A percentile compares a stretch with the other conserved stretches of the same genome.
Evolutionary conservation across 2,329 filamentous ascomycete species (phyloP).

Genomic region (Tolypocladium tundrense): DNA sequence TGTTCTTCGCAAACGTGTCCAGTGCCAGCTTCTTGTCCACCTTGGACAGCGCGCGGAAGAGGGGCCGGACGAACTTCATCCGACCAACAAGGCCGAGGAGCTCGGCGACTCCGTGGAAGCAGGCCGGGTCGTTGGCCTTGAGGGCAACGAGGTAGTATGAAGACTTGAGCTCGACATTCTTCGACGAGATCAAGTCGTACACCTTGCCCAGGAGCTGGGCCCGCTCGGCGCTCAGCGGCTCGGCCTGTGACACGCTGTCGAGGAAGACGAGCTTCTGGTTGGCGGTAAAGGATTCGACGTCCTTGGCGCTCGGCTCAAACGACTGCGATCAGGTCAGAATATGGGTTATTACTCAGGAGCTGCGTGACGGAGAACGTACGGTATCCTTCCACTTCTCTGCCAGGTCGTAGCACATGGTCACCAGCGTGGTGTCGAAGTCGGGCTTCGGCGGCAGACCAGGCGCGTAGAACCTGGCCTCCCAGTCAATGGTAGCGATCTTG

Average conservation of each 20-base stretch:
- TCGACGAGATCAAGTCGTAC: conserved; percentile 64
- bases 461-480: conserved; percentile 83
- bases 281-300: conserved; percentile 65
- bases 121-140: conserved; percentile 56
- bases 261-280: conserved; percentile 92
- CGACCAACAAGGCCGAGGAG: conserved; percentile 74
- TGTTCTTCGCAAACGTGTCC: conserved; percentile 76
- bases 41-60: conserved; percentile 68
- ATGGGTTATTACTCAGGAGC: neutral
- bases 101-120: conserved; percentile 61
- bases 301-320: conserved; percentile 54
- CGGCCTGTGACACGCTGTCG: conserved; percentile 58
- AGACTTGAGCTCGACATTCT: conserved; percentile 78
- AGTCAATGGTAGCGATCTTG: conserved; percentile 67
- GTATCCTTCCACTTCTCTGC: conserved; percentile 69
- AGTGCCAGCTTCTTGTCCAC: conserved; percentile 66
- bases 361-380: conserved; percentile 27
- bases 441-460: conserved; percentile 86
- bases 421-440: conserved; percentile 78
- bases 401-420: conserved; percentile 74
- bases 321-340: conserved; percentile 23
- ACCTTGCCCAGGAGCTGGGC: conserved; percentile 62
- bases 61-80: conserved; percentile 93
- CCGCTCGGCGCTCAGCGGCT: conserved; percentile 52
- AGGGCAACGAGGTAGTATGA: conserved; percentile 75